These are phyloP conservation scores for Halteria grandinella DNA, from an alignment of 73 alveolate species.

Conservation along the genomic window DNA sequence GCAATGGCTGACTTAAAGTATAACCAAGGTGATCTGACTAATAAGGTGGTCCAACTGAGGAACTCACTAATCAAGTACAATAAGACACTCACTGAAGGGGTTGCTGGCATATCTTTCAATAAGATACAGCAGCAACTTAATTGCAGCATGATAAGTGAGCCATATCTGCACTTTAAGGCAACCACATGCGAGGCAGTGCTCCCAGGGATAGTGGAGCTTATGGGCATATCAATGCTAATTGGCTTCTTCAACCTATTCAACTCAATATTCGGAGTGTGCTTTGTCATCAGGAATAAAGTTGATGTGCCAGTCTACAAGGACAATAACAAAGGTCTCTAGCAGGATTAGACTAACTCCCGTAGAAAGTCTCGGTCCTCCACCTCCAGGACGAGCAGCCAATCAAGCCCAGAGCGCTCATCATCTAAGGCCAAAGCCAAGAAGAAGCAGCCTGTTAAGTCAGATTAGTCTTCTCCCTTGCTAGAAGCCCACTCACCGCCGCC, in stretches of 20 bases:
- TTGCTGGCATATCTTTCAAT: conserved; percentile 18
- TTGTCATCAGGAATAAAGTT: conserved; percentile 35
- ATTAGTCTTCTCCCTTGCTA: too few relatives aligned
- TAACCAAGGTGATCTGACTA: background rate
- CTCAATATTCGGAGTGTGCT: conserved; percentile 42
- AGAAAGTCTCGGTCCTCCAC: too few relatives aligned
- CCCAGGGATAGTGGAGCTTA: conserved; percentile 31
- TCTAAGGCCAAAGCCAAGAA: too few relatives aligned
- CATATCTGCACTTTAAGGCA: background rate
- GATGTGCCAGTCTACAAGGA: too few relatives aligned
- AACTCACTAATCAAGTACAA: conserved; percentile 18
- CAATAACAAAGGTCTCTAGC: too few relatives aligned
- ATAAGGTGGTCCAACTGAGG: background rate
- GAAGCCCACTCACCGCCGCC: too few relatives aligned
- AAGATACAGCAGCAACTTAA: conserved; percentile 13
- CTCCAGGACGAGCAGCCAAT: too few relatives aligned
- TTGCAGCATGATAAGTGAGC: too few relatives aligned
- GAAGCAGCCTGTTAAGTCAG: too few relatives aligned
- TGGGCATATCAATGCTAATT: conserved; percentile 4
- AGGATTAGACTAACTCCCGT: too few relatives aligned
- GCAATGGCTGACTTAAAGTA: background rate
- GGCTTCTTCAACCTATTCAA: conserved; percentile 17
- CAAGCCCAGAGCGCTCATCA: too few relatives aligned
- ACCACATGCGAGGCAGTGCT: conserved; percentile 29
- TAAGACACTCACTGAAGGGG: too few relatives aligned